Percentiles rank a stretch among this genome's conserved stretches.
phyloP scores from a whole-genome alignment of 1,284 basidiomycete genomes.

The Volvariella surrecta region DNA sequence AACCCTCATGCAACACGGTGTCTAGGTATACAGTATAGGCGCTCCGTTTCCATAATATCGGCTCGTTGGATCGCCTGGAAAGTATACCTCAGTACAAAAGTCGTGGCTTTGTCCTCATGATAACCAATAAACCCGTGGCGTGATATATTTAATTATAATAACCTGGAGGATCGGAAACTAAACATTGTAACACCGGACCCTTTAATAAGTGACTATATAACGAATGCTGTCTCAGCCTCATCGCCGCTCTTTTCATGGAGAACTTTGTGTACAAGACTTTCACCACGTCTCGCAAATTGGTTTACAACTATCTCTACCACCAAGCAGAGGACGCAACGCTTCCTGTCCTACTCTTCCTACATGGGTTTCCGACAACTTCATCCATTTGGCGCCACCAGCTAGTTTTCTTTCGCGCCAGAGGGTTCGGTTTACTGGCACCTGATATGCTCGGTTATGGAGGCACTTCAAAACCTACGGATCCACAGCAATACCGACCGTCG shows the following conservation, averaged over 20 bases:
- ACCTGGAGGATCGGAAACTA: no score
- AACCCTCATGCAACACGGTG: no score
- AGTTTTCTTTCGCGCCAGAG: slow-evolving; percentile 29
- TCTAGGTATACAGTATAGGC: no score
- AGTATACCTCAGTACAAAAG: no score
- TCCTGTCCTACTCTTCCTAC: slow-evolving; percentile 29
- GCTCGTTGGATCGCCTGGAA: no score
- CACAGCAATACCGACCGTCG: slow-evolving; percentile 30
- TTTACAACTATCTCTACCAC: background rate
- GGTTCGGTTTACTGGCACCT: slow-evolving; percentile 42
- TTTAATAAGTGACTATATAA: no score
- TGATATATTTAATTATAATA: no score
- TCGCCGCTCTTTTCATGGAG: background rate
- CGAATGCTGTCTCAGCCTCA: no score
- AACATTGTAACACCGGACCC: no score
- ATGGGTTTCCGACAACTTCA: slow-evolving; percentile 38
- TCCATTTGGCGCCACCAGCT: slow-evolving; percentile 38
- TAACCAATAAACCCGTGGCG: no score
- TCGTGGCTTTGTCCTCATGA: no score
- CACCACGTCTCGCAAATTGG: background rate
- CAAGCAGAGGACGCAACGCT: background rate
- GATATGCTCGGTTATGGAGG: slow-evolving; percentile 48
- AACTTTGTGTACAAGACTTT: background rate
- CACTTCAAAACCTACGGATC: slow-evolving; percentile 38
- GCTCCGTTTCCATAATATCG: no score